These are phyloP conservation scores for Lecanoromycetidae sp. DNA, from an alignment of 2,329 filamentous ascomycete species.

Conservation along the genomic window DNA sequence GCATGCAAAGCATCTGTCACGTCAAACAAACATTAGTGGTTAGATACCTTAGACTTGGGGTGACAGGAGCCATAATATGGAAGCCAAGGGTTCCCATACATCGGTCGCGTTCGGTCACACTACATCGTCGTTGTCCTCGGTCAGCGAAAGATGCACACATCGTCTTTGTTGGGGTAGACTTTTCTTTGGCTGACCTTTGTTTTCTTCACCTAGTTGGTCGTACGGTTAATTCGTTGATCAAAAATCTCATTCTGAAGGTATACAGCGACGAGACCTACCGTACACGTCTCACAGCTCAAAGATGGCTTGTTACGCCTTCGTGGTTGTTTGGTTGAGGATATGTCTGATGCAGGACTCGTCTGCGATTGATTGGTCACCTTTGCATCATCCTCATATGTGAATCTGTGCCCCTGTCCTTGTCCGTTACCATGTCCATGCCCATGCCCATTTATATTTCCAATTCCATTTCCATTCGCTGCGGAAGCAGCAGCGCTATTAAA, in stretches of 20 bases:
- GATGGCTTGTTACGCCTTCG: constrained; percentile 66
- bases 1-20: constrained; percentile 38
- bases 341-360: constrained; percentile 2
- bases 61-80: not conserved
- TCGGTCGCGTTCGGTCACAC: constrained; percentile 63
- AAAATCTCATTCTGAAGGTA: no score
- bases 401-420: no score
- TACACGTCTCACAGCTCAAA: constrained; percentile 65
- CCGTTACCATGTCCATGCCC: not conserved
- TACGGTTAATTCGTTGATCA: not conserved
- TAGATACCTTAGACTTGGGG: not conserved
- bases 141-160: not conserved
- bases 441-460: not conserved
- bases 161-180: not conserved
- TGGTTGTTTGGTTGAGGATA: constrained; percentile 1
- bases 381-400: not conserved
- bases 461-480: no score
- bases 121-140: constrained; percentile 25
- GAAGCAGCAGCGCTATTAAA: not conserved
- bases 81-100: constrained; percentile 38
- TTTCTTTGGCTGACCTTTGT: constrained; percentile 49
- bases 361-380: not conserved
- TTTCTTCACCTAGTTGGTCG: constrained; percentile 40
- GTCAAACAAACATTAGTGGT: not conserved
- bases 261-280: constrained; percentile 29